phyloP scores from a whole-genome alignment of 139 green algal genomes.

The Chlamydomonas sphaeroides region DNA sequence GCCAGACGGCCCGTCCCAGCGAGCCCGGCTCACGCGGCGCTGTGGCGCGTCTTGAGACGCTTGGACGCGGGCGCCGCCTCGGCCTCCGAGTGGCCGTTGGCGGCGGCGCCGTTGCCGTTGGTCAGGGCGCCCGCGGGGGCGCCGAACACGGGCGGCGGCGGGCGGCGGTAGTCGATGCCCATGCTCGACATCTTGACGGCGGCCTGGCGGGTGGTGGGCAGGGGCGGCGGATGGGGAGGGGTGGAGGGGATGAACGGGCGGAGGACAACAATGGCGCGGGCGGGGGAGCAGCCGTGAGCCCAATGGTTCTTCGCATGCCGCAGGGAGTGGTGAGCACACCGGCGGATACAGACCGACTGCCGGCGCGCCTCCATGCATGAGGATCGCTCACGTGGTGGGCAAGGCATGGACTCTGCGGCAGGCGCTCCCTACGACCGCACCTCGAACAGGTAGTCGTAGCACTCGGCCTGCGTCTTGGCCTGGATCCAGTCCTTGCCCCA shows the following conservation, averaged over 20 bases:
- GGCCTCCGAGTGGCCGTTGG: constrained; percentile 16
- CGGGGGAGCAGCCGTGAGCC: too few relatives aligned
- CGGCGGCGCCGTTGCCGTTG: background rate
- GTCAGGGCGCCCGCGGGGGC: background rate
- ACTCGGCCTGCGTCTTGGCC: constrained; percentile 88
- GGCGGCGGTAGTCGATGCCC: constrained; percentile 75
- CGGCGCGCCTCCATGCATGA: too few relatives aligned
- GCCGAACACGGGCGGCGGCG: constrained; percentile 42
- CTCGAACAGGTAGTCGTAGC: constrained; percentile 98
- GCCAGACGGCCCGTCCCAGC: too few relatives aligned
- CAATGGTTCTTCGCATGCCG: too few relatives aligned
- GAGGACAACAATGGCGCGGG: too few relatives aligned
- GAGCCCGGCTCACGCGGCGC: background rate
- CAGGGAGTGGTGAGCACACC: too few relatives aligned
- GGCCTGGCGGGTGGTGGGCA: background rate
- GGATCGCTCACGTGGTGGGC: too few relatives aligned
- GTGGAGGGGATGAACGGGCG: too few relatives aligned
- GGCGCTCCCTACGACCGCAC: constrained; percentile 60
- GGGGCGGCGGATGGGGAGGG: too few relatives aligned
- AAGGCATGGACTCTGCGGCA: too few relatives aligned
- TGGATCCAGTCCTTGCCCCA: constrained; percentile 90
- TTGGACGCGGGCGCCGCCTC: constrained; percentile 19
- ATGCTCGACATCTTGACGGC: constrained; percentile 71
- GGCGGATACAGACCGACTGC: too few relatives aligned
- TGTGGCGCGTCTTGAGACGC: constrained; percentile 22